Evolutionary conservation across 1,139 yeast species (phyloP), one percentile per base, ranked within the genome.

Genomic region (Yamadazyma triangularis): DNA sequence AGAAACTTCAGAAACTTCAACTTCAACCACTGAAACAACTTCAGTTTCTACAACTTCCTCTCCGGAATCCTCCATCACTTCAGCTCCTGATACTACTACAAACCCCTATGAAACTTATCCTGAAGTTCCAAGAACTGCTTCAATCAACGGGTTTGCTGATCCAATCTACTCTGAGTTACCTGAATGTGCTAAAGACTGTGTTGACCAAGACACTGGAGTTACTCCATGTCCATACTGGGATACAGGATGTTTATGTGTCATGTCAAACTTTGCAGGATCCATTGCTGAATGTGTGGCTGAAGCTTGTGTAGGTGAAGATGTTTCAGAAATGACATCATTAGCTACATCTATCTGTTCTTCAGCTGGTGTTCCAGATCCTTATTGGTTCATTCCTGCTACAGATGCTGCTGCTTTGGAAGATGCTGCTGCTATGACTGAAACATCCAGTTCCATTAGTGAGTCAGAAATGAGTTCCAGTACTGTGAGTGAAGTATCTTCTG

Each of bases 131-230:
- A 50, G 54, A 35, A 61, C 70, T 21, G 70, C 70, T 24, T 45
- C 58, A 18, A 53, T 62, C 28, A 64, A 64, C 35, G 71, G 71
- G 4, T 64, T 64, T 35, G 70, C 70, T 10, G 71, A 64, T 37
- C 58, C 57, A 23, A 54, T 64, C 34, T 53, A 54, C 36, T 47
- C 32, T 24, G 38, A 38, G n/a, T 34, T 54, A 8, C 64, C 64
- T 18, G 28, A 30, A 4, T 59, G 65, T 48, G 65, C 64, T 27
- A 40, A 47, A 30, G 36, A 36, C 9, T 58, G 64, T 49, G 51
- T 54, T 15, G 26, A 28, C 15, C 35, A 39, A 23, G 47, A 50
- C 30, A 47, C 53, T 22, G 45, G 47, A n/a, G 48, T 51, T 18
- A 58, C 65, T 16, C 64, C 64, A 18, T 60, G 66, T 44, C 66